Conservation (phyloP, 2,329 filamentous ascomycete genomes). For the Sarocladium brachiariae region DNA sequence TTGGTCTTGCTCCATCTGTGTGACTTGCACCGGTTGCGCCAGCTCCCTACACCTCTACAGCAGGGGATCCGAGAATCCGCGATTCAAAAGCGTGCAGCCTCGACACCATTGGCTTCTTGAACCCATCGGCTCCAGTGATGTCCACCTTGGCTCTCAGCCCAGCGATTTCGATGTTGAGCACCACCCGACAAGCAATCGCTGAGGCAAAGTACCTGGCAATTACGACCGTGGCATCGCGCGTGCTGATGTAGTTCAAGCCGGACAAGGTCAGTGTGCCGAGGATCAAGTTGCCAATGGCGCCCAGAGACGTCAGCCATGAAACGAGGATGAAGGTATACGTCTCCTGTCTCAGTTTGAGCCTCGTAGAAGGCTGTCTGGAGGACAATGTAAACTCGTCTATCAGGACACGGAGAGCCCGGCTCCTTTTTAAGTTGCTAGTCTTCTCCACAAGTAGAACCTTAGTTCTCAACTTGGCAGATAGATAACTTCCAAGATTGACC, state of each 20-base stretch:
- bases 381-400: not conserved
- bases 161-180: slow-evolving; percentile 6
- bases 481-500: slow-evolving; percentile 6
- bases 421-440: not conserved
- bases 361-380: not conserved
- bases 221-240: slow-evolving; percentile 2
- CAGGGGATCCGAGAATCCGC: not conserved
- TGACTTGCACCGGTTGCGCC: not conserved
- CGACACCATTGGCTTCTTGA: not conserved
- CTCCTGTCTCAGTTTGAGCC: not conserved
- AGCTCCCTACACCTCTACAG: not conserved
- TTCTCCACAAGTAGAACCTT: not conserved
- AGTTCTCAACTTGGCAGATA: not conserved
- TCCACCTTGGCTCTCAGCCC: slow-evolving; percentile 1
- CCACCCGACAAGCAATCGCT: slow-evolving; percentile 3
- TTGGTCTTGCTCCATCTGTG: not conserved
- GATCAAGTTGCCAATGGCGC: slow-evolving; percentile 6
- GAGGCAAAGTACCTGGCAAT: slow-evolving; percentile 1
- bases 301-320: slow-evolving; percentile 5
- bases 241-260: slow-evolving; percentile 6
- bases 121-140: slow-evolving; percentile 1
- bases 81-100: not conserved
- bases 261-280: slow-evolving; percentile 8
- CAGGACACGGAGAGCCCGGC: not conserved
- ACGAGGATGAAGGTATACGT: not conserved